Conservation (phyloP, 768 basidiomycete genomes). For the Rhizopogon vesiculosus region DNA sequence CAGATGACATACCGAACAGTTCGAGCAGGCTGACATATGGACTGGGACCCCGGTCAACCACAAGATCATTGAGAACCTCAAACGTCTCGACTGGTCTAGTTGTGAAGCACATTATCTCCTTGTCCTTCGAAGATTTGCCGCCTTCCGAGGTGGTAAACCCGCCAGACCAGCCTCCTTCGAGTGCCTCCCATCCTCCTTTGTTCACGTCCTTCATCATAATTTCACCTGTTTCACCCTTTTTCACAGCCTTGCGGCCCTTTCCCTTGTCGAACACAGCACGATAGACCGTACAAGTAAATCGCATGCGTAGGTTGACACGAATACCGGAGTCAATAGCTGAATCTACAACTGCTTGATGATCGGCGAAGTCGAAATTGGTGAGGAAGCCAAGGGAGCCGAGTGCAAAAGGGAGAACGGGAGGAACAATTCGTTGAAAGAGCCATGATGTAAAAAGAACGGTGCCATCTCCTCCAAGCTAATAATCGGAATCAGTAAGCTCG, state of each 20-base stretch:
- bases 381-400: constrained; percentile 96
- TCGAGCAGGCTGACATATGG: constrained; percentile 96
- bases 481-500: constrained; percentile 8
- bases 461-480: constrained; percentile 93
- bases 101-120: constrained; percentile 97
- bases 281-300: constrained; percentile 98
- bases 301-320: constrained; percentile 96
- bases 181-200: constrained; percentile 91
- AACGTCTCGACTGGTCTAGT: constrained; percentile 95
- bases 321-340: constrained; percentile 88
- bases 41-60: constrained; percentile 96
- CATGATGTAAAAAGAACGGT: constrained; percentile 99
- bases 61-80: constrained; percentile 93
- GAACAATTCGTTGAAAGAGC: constrained; percentile 97
- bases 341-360: constrained; percentile 83
- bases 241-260: constrained; percentile 74
- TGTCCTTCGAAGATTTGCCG: constrained; percentile 66
- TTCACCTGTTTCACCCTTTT: constrained; percentile 91
- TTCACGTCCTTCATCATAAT: constrained; percentile 95
- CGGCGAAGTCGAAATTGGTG: constrained; percentile 91
- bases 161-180: constrained; percentile 73
- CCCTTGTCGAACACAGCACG: constrained; percentile 79
- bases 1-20: constrained; percentile 74
- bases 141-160: constrained; percentile 37
- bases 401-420: constrained; percentile 97